Evolutionary conservation across 129 eudicot species (phyloP).

Genomic region (Lactuca sativa): DNA sequence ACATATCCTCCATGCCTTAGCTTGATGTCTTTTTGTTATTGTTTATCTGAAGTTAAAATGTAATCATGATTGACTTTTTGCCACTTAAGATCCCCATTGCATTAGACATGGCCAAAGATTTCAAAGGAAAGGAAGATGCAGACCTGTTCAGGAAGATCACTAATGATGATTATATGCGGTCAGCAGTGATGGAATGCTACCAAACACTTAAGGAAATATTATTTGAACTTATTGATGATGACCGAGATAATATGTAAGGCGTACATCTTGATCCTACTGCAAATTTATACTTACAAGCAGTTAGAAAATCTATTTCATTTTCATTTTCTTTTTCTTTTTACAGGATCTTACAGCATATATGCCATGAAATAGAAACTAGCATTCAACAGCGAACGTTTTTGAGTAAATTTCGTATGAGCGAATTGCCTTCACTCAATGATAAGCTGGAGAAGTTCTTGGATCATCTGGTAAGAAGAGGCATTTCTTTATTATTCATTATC

Average conservation of each 20-base stretch:
- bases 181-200: slow-evolving; percentile 90
- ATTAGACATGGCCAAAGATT: slow-evolving; percentile 98
- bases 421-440: slow-evolving; percentile 78
- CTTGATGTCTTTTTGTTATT: slow-evolving; percentile 2
- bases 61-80: slow-evolving; percentile 4
- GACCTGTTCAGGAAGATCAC: slow-evolving; percentile 79
- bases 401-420: slow-evolving; percentile 64
- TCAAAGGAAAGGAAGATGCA: slow-evolving; percentile 70
- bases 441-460: slow-evolving; percentile 78
- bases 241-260: slow-evolving; percentile 56
- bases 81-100: slow-evolving; percentile 86
- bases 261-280: background rate
- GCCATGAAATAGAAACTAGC: slow-evolving; percentile 67
- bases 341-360: slow-evolving; percentile 64
- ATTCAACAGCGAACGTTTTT: slow-evolving; percentile 52
- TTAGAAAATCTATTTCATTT: slow-evolving; percentile 4
- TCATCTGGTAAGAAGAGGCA: slow-evolving; percentile 54
- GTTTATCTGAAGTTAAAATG: slow-evolving; percentile 9
- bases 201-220: slow-evolving; percentile 68
- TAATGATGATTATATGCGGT: slow-evolving; percentile 77
- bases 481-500: slow-evolving; percentile 15
- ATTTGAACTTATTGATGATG: slow-evolving; percentile 54
- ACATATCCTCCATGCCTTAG: background rate
- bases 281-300: slow-evolving; percentile 9
- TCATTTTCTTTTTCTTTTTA: slow-evolving; percentile 15